Percentiles rank a stretch among this genome's conserved stretches.
Conservation (phyloP, 2,329 filamentous ascomycete genomes). For the Pseudogymnoascus sp. region DNA sequence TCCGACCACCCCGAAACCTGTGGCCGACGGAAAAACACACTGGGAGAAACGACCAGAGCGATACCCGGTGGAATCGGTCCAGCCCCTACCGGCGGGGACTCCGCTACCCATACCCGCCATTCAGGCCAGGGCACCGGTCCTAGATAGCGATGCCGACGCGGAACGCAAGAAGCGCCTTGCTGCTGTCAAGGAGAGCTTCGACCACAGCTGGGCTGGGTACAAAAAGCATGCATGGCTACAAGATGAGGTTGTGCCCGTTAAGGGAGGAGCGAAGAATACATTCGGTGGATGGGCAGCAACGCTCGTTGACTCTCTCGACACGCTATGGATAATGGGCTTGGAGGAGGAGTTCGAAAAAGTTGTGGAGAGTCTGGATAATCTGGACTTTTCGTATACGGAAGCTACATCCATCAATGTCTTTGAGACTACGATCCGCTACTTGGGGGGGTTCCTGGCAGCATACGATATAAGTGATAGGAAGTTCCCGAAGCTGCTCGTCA, state of each 20-base stretch:
- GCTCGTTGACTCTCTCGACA: conserved; percentile 73
- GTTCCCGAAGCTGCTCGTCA: conserved; percentile 59
- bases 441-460: conserved; percentile 76
- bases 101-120: conserved; percentile 68
- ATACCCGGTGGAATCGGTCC: conserved; percentile 75
- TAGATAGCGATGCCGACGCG: conserved; percentile 50
- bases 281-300: conserved; percentile 92
- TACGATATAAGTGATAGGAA: conserved; percentile 73
- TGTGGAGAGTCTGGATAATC: conserved; percentile 56
- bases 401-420: conserved; percentile 75
- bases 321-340: conserved; percentile 79
- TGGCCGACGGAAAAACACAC: conserved; percentile 37
- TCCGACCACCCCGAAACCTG: conserved; percentile 14
- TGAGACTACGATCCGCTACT: conserved; percentile 84
- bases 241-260: conserved; percentile 74
- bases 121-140: conserved; percentile 61
- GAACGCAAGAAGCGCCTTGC: conserved; percentile 57
- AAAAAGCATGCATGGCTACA: conserved; percentile 71
- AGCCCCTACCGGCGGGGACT: conserved; percentile 63
- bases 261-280: conserved; percentile 60
- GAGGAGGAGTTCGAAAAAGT: conserved; percentile 73
- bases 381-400: conserved; percentile 72
- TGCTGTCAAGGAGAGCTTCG: conserved; percentile 64
- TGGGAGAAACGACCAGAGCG: conserved; percentile 69
- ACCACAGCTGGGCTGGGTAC: conserved; percentile 76